These are phyloP conservation scores for Xylaria multiplex DNA, from an alignment of 2,329 filamentous ascomycete genomes.

Conservation along the genomic window DNA sequence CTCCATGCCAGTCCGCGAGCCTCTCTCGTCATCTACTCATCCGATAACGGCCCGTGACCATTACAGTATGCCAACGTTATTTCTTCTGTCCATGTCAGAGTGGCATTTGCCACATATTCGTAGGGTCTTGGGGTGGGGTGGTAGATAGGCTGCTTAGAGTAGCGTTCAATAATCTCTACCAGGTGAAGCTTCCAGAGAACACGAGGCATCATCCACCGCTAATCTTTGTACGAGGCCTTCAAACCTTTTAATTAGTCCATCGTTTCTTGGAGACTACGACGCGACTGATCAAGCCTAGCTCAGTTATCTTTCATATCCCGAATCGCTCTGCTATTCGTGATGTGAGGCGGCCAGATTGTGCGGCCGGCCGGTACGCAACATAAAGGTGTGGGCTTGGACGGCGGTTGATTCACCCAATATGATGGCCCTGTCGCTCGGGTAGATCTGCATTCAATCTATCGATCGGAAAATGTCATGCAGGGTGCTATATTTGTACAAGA, in stretches of 20 bases:
- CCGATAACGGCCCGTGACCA: not conserved
- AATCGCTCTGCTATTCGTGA: conserved; percentile 12
- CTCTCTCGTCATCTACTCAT: too few species aligned
- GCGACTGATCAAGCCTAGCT: not conserved
- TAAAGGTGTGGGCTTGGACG: conserved; percentile 8
- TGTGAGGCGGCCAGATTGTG: conserved; percentile 43
- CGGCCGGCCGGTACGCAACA: conserved; percentile 31
- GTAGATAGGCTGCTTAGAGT: not conserved
- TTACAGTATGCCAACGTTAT: not conserved
- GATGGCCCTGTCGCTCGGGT: conserved; percentile 8
- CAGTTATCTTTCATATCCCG: conserved; percentile 13
- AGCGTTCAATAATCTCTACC: not conserved
- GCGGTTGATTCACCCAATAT: conserved; percentile 2
- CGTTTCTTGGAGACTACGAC: not conserved
- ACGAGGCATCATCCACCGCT: not conserved
- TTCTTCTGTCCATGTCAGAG: too few species aligned
- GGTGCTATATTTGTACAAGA: conserved; percentile 26
- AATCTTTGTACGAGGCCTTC: not conserved
- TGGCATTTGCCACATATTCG: too few species aligned
- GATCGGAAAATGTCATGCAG: conserved; percentile 42
- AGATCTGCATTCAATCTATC: conserved; percentile 46
- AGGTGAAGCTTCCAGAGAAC: not conserved
- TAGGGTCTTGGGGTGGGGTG: not conserved
- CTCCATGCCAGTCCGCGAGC: not conserved
- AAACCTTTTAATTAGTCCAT: not conserved